These are phyloP conservation scores for Ensete ventricosum DNA, from an alignment of 176 grass and related monocot species.

Conservation along the genomic window DNA sequence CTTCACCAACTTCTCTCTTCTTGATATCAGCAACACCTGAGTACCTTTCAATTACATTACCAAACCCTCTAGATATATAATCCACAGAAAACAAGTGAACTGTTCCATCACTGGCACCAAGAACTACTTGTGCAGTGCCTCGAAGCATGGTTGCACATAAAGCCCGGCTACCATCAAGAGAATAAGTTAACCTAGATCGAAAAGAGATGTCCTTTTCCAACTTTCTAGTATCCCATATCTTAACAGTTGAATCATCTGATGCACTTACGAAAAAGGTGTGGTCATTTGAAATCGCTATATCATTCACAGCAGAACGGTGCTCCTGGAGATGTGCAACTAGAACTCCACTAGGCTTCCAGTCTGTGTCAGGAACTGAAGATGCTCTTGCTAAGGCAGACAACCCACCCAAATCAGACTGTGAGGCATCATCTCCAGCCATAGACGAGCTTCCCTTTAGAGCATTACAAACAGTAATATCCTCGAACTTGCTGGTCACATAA, in stretches of 20 bases:
- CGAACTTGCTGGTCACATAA: constrained; percentile 62
- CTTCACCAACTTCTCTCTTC: constrained; percentile 74
- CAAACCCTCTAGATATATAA: constrained; percentile 58
- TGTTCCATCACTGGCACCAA: constrained; percentile 70
- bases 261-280: constrained; percentile 74
- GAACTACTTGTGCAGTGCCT: constrained; percentile 62
- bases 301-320: constrained; percentile 82
- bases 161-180: constrained; percentile 54
- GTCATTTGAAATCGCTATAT: constrained; percentile 72
- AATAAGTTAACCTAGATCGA: constrained; percentile 88
- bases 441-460: constrained; percentile 53
- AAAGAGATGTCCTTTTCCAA: constrained; percentile 98
- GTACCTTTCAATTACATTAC: constrained; percentile 71
- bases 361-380: constrained; percentile 38
- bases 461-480: constrained; percentile 57
- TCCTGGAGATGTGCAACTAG: constrained; percentile 93
- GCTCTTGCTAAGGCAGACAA: constrained; percentile 47
- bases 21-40: constrained; percentile 72
- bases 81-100: constrained; percentile 90
- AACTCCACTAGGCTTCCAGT: constrained; percentile 90
- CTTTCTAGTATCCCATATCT: constrained; percentile 96
- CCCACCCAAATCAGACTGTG: constrained; percentile 51
- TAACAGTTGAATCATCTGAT: constrained; percentile 86
- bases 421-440: constrained; percentile 39
- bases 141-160: constrained; percentile 75